phyloP scores from a whole-genome alignment of 192 early-diverging fungal genomes.

The Glomus cerebriforme region DNA sequence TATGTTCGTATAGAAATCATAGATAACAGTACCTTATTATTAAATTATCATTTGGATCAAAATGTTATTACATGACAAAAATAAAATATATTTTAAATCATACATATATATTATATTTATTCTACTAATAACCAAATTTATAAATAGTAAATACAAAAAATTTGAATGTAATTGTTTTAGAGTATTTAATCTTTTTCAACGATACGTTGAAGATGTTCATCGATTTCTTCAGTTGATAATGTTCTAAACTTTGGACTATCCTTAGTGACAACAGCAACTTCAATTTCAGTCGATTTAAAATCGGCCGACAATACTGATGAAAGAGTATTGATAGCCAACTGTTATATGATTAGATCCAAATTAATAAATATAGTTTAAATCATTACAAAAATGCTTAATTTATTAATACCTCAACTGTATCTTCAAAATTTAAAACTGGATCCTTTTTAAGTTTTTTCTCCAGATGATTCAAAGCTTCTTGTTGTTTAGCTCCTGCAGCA shows the following conservation, averaged over 20 bases:
- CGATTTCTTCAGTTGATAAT: slow-evolving; percentile 82
- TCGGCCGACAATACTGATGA: slow-evolving; percentile 90
- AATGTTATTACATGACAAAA: no score
- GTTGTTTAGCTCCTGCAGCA: slow-evolving; percentile 91
- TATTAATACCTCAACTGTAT: slow-evolving; percentile 83
- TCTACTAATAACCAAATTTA: slow-evolving; percentile 9
- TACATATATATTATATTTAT: no score
- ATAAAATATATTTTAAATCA: no score
- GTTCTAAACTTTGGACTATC: slow-evolving; percentile 77
- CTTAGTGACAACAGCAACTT: slow-evolving; percentile 86
- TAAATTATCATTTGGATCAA: no score
- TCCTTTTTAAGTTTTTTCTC: slow-evolving; percentile 99
- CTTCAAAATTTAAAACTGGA: slow-evolving; percentile 75
- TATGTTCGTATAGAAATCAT: no score
- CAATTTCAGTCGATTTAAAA: slow-evolving; percentile 96
- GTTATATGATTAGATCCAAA: neutral
- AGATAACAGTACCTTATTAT: no score
- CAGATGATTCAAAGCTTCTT: slow-evolving; percentile 93
- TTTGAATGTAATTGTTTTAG: no score
- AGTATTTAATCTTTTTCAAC: slow-evolving; percentile 80
- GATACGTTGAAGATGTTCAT: slow-evolving; percentile 83
- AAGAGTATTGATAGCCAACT: slow-evolving; percentile 93
- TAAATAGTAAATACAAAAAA: no score
- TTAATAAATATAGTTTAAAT: neutral
- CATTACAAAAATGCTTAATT: neutral